These are phyloP conservation scores for Exserohilum rostratum DNA, from an alignment of 2,329 filamentous ascomycete genomes.

Conservation along the genomic window DNA sequence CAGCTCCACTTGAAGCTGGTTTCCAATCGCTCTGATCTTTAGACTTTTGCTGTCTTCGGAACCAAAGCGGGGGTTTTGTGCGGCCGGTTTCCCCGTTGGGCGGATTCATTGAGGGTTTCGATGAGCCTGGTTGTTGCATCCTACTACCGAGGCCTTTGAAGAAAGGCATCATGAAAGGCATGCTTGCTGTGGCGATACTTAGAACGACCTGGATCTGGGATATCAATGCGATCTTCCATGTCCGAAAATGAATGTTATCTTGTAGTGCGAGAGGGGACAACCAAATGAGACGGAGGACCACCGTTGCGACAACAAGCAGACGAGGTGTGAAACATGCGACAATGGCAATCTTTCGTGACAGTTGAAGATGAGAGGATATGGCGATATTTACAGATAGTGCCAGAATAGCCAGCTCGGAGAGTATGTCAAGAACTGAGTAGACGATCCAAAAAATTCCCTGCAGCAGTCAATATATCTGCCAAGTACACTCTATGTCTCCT, in stretches of 20 bases:
- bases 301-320: conserved; percentile 32
- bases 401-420: conserved; percentile 39
- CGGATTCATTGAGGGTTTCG: conserved; percentile 12
- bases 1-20: conserved; percentile 10
- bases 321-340: conserved; percentile 44
- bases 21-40: conserved; percentile 18
- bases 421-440: conserved; percentile 42
- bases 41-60: conserved; percentile 18
- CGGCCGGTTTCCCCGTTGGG: conserved; percentile 13
- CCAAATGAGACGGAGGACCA: conserved; percentile 38
- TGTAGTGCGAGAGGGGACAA: conserved; percentile 40
- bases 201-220: conserved; percentile 38
- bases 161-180: conserved; percentile 42
- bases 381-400: conserved; percentile 41
- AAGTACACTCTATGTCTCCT: too few species aligned
- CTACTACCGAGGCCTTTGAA: conserved; percentile 30
- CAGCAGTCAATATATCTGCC: conserved; percentile 19
- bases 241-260: conserved; percentile 27
- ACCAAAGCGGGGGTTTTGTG: conserved; percentile 18
- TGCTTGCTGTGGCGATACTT: conserved; percentile 41
- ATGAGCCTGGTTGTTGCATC: conserved; percentile 20
- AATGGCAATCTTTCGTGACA: conserved; percentile 34
- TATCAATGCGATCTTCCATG: conserved; percentile 39
- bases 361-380: conserved; percentile 30
- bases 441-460: conserved; percentile 44